These are phyloP conservation scores for Populus alba DNA, from an alignment of 345 rosid species.

Conservation along the genomic window DNA sequence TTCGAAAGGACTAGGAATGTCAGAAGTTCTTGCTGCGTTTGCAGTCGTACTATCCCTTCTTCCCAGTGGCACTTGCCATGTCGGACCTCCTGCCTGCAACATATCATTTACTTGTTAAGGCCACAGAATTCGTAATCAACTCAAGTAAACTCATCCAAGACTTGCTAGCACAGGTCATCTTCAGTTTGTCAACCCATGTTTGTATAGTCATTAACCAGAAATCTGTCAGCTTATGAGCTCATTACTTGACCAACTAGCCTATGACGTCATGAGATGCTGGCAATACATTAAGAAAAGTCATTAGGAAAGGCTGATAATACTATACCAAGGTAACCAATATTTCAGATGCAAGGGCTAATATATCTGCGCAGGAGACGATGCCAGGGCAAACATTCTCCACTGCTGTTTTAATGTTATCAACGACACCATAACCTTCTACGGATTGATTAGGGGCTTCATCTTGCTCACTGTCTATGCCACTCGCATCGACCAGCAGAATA, in stretches of 20 bases:
- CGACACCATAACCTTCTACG: conserved; percentile 30
- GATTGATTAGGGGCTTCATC: conserved; percentile 34
- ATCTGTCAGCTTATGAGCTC: no score
- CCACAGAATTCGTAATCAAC: no score
- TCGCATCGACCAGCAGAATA: conserved; percentile 38
- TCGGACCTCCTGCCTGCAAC: conserved; percentile 62
- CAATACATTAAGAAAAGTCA: no score
- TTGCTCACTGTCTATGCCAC: conserved; percentile 33
- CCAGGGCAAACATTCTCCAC: conserved; percentile 14
- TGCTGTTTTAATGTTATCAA: conserved; percentile 51
- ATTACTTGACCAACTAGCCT: no score
- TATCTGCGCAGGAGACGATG: conserved; percentile 70
- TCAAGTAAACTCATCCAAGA: no score
- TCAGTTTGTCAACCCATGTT: no score
- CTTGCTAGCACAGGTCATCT: no score
- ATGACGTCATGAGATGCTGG: no score
- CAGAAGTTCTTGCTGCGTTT: conserved; percentile 4
- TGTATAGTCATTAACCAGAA: no score
- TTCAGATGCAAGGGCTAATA: conserved; percentile 46
- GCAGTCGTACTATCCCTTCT: conserved; percentile 45
- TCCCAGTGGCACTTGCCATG: conserved; percentile 59
- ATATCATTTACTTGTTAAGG: not conserved
- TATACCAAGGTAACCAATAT: not conserved
- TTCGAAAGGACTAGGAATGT: conserved; percentile 14
- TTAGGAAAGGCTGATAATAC: no score